These are phyloP conservation scores for Athelia psychrophila DNA, from an alignment of 1,284 basidiomycete species.

Conservation along the genomic window DNA sequence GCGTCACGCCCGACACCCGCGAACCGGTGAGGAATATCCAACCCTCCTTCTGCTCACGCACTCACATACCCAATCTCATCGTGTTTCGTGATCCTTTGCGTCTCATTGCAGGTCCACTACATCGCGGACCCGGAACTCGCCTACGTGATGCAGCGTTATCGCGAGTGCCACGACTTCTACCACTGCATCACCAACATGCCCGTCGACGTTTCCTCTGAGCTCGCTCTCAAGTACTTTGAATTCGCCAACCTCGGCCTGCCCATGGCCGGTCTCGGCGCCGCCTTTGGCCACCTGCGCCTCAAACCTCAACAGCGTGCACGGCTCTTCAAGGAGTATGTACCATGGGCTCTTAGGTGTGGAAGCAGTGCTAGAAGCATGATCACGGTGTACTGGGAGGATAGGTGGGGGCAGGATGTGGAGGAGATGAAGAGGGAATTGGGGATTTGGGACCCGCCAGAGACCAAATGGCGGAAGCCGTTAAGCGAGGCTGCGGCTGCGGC, in stretches of 20 bases:
- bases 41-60: too few species aligned
- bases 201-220: constrained; percentile 88
- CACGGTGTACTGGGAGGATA: constrained; percentile 93
- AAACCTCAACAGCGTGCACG: constrained; percentile 51
- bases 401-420: constrained; percentile 84
- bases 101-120: constrained; percentile 74
- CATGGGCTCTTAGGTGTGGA: constrained; percentile 88
- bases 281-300: constrained; percentile 71
- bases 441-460: constrained; percentile 74
- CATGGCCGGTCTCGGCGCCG: constrained; percentile 80
- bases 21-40: constrained; percentile 77
- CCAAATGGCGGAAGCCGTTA: constrained; percentile 60
- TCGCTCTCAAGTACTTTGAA: constrained; percentile 97
- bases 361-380: constrained; percentile 75
- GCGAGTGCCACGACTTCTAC: constrained; percentile 97
- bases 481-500: constrained; percentile 51
- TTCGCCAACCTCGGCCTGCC: constrained; percentile 92
- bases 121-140: constrained; percentile 92
- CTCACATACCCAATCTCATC: too few species aligned
- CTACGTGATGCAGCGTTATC: constrained; percentile 97
- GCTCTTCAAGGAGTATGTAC: constrained; percentile 78
- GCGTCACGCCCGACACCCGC: constrained; percentile 94
- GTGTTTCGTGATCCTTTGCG: too few species aligned
- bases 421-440: constrained; percentile 83
- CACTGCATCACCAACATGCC: constrained; percentile 88